Evolutionary conservation across 2,329 filamentous ascomycete species (phyloP).

Genomic region (Aspergillus texensis): DNA sequence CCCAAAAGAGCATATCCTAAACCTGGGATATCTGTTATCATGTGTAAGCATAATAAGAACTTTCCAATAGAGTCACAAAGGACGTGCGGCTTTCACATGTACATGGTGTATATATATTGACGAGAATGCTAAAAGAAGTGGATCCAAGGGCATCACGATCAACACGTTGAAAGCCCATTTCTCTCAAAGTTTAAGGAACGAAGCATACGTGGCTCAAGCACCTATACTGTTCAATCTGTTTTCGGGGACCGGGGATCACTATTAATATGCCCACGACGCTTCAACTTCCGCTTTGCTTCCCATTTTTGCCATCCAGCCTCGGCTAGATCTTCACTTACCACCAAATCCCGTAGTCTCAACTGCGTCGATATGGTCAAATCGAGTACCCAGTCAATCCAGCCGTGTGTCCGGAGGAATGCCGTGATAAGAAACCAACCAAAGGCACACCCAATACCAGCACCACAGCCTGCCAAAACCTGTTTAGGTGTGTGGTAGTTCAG

Average conservation of each 20-base stretch:
- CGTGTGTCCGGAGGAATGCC: conserved; percentile 64
- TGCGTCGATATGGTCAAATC: conserved; percentile 66
- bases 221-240: conserved; percentile 25
- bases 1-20: neutral
- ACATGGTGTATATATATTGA: neutral
- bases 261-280: conserved; percentile 23
- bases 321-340: conserved; percentile 83
- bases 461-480: conserved; percentile 81
- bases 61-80: neutral
- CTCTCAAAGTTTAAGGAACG: neutral
- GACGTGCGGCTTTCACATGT: neutral
- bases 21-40: neutral
- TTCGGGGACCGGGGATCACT: conserved; percentile 29
- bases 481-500: conserved; percentile 87
- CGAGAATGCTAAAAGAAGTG: neutral
- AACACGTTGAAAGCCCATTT: neutral
- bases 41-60: neutral
- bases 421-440: conserved; percentile 78
- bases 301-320: conserved; percentile 95
- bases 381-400: conserved; percentile 72
- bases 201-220: neutral
- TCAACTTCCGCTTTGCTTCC: conserved; percentile 59
- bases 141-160: neutral
- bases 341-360: conserved; percentile 77
- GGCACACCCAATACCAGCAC: conserved; percentile 71